Conservation (phyloP, 2,329 filamentous ascomycete species). For the Thyridium curvatum region DNA sequence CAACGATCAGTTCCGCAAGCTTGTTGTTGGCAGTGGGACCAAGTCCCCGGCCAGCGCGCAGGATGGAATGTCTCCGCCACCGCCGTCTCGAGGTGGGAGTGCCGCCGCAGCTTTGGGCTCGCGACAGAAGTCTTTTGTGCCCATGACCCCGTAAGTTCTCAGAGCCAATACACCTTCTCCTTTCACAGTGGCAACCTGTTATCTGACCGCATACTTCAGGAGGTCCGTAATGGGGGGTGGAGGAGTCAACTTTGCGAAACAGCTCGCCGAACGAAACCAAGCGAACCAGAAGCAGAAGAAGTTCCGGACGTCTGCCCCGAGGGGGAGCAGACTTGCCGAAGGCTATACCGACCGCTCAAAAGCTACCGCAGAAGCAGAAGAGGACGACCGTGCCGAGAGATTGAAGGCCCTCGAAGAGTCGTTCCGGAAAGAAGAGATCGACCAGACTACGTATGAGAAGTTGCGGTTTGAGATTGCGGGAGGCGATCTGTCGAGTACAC, state of each 20-base stretch:
- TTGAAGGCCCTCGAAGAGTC: slow-evolving; percentile 76
- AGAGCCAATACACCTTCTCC: not conserved
- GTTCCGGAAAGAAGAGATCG: slow-evolving; percentile 78
- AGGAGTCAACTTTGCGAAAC: slow-evolving; percentile 70
- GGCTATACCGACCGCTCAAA: slow-evolving; percentile 83
- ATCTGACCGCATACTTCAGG: slow-evolving; percentile 31
- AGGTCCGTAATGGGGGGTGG: slow-evolving; percentile 54
- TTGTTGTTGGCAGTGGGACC: slow-evolving; percentile 51
- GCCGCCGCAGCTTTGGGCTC: slow-evolving; percentile 60
- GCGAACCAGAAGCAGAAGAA: slow-evolving; percentile 56
- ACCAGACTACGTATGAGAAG: slow-evolving; percentile 70
- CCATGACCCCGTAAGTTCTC: slow-evolving; percentile 79
- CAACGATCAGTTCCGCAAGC: slow-evolving; percentile 86
- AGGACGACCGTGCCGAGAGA: slow-evolving; percentile 52
- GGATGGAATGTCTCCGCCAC: slow-evolving; percentile 35
- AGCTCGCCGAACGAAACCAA: slow-evolving; percentile 69
- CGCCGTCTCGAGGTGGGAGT: slow-evolving; percentile 15
- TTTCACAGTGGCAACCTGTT: not conserved
- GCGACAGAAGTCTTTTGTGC: slow-evolving; percentile 71
- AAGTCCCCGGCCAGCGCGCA: slow-evolving; percentile 25
- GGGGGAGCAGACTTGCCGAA: slow-evolving; percentile 70
- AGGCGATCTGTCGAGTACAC: slow-evolving; percentile 72
- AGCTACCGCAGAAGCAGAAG: slow-evolving; percentile 47
- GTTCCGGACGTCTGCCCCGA: slow-evolving; percentile 73
- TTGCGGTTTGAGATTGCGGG: slow-evolving; percentile 72